A percentile compares a stretch with the other conserved stretches of the same genome.
These are phyloP conservation scores for Pichia sp. DNA, from an alignment of 1,139 yeast genomes.

Conservation along the genomic window DNA sequence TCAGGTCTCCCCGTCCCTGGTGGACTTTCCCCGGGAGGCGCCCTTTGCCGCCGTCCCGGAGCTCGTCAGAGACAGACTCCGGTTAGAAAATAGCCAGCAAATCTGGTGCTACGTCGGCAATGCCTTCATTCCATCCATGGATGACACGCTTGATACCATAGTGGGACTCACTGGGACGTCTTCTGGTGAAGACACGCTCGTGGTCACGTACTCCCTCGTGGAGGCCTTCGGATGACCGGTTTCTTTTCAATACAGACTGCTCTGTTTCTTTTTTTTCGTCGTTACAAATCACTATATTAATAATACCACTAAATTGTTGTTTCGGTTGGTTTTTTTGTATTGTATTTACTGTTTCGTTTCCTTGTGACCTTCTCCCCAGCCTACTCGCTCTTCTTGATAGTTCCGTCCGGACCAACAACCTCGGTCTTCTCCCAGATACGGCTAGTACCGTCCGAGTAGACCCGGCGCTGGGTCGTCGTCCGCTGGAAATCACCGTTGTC, in stretches of 20 bases:
- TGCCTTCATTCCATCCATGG: slow-evolving; percentile 52
- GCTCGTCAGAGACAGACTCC: background rate
- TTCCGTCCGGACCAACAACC: slow-evolving; percentile 23
- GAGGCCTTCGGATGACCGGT: slow-evolving; percentile 19
- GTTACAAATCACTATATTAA: background rate
- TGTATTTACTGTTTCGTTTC: too few relatives aligned
- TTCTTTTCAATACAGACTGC: background rate
- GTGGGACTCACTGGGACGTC: slow-evolving; percentile 4
- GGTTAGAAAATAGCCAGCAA: background rate
- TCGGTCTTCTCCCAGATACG: slow-evolving; percentile 38
- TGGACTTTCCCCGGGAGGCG: slow-evolving; percentile 34
- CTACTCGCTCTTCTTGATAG: slow-evolving; percentile 6
- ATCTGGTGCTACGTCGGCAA: slow-evolving; percentile 49
- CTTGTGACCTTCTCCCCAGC: too few relatives aligned
- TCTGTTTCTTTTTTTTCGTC: background rate
- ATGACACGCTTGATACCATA: slow-evolving; percentile 5
- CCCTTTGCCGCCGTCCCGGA: slow-evolving; percentile 2
- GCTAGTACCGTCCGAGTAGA: slow-evolving; percentile 65
- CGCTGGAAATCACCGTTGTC: slow-evolving; percentile 53
- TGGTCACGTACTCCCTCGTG: slow-evolving; percentile 17
- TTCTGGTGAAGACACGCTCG: slow-evolving; percentile 5
- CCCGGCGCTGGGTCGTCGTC: slow-evolving; percentile 48
- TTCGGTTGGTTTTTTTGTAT: too few relatives aligned
- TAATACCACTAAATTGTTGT: background rate
- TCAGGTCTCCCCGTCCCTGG: slow-evolving; percentile 45